Base-by-base conservation (phyloP, 306 rosid species). In the Casuarina cunninghamiana region DNA sequence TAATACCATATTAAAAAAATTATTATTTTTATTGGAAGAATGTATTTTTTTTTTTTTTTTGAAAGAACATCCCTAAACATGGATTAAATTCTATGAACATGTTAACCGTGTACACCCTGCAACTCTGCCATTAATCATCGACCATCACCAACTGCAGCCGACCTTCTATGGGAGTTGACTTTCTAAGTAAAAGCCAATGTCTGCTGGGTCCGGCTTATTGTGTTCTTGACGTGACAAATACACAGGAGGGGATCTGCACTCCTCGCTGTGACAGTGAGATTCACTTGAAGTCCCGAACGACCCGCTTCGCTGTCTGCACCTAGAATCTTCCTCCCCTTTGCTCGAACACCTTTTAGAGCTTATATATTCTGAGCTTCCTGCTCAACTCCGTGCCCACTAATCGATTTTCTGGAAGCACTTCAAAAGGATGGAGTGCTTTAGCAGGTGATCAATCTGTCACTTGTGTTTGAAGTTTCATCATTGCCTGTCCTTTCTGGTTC, bases 231-330 rank as follows among this genome's bases (percentile, higher is more conserved):
- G 41, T 82, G 78, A 26, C 32, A 26, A 26, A 26, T 26, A 26
- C 32, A 26, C 32, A 26, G 32, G 32, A 26, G 0, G 15, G 75
- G 10, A 73, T 78, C 73, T 72, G 75, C 44, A 77, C 55, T 76
- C 49, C 75, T 5, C 38, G 75, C 75, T 49, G 35, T 81, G 84
- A 77, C 86, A 79, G 86, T 53, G 73, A 79, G 85, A 58, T 79
- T 84, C 83, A 81, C 73, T 26, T 60, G 26, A 10, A 60, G 75
- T 65, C 81, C 88, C 89, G 73, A 74, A 74, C 62, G 73, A 67
- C 81, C 76, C 73, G 80, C 82, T 42, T 80, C 50, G 38, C 51
- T 68, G 77, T 78, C 84, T 70, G 57, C 72, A 46, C 35, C 87
- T 80, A 81, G 41, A 39, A 16, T 86, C 86, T 67, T 72, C 84